phyloP scores from a whole-genome alignment of 2,329 filamentous ascomycete species.

The Epichloe amarillans region DNA sequence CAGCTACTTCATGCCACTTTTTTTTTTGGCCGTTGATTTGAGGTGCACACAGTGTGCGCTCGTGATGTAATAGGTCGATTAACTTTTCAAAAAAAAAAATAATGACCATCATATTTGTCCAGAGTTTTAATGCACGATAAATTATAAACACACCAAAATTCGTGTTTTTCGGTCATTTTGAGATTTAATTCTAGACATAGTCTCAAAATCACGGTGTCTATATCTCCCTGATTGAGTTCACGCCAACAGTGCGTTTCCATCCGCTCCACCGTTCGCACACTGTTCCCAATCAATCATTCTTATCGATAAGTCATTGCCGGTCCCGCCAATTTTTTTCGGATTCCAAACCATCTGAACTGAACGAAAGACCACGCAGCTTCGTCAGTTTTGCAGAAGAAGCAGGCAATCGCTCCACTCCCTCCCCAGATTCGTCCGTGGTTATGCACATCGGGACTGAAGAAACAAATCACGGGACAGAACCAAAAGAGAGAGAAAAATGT shows the following conservation, averaged over 20 bases:
- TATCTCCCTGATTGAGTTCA: background rate
- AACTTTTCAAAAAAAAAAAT: background rate
- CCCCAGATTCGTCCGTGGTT: constrained; percentile 4
- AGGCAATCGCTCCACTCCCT: background rate
- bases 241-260: background rate
- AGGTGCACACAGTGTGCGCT: constrained; percentile 6
- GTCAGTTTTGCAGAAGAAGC: background rate
- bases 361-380: background rate
- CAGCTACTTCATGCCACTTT: background rate
- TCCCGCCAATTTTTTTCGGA: constrained; percentile 16
- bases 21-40: background rate
- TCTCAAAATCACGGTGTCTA: background rate
- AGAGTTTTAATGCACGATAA: no score
- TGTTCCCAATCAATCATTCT: constrained; percentile 5
- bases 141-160: no score
- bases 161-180: no score
- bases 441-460: background rate
- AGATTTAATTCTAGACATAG: background rate
- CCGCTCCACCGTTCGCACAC: constrained; percentile 3
- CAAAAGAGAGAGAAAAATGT: constrained; percentile 18
- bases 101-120: no score
- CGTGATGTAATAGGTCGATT: background rate
- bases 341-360: background rate
- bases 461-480: background rate
- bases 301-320: constrained; percentile 19